A percentile compares a stretch with the other conserved stretches of the same genome.
Conservation (phyloP, 2,329 filamentous ascomycete genomes). For the Sporothrix brasiliensis region DNA sequence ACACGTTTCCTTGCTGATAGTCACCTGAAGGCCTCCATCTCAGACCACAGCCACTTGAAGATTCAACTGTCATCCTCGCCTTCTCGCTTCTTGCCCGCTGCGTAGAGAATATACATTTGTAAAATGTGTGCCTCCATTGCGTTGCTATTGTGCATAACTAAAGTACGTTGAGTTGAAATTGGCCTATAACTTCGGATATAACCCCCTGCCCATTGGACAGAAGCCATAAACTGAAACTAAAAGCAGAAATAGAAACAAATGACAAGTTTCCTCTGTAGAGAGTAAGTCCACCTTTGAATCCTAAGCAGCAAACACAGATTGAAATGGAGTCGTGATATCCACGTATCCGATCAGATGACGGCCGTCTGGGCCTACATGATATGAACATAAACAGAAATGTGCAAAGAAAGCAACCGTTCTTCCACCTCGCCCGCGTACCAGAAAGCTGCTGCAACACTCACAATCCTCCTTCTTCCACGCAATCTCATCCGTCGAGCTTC, state of each 20-base stretch:
- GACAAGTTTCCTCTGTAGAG: neutral
- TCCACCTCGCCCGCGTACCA: neutral
- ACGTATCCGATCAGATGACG: neutral
- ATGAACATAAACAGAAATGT: slow-evolving; percentile 1
- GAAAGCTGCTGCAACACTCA: neutral
- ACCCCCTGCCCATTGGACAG: neutral
- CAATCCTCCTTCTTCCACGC: too few relatives aligned
- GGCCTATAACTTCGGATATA: neutral
- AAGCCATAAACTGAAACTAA: neutral
- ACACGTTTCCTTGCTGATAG: too few relatives aligned
- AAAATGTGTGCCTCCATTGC: neutral
- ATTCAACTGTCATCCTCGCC: too few relatives aligned
- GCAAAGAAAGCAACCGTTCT: neutral
- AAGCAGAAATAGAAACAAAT: neutral
- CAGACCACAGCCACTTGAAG: neutral
- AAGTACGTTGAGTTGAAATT: neutral
- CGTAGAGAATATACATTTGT: neutral
- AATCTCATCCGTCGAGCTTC: too few relatives aligned
- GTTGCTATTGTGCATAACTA: neutral
- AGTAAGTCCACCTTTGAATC: neutral
- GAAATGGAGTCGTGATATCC: neutral
- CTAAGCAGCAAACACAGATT: neutral
- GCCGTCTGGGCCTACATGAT: neutral
- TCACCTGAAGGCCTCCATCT: neutral
- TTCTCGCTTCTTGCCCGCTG: neutral